Evolutionary conservation across 306 rosid genomes (phyloP), one percentile per base, ranked within the genome.

Genomic region (Cucurbita pepo): DNA sequence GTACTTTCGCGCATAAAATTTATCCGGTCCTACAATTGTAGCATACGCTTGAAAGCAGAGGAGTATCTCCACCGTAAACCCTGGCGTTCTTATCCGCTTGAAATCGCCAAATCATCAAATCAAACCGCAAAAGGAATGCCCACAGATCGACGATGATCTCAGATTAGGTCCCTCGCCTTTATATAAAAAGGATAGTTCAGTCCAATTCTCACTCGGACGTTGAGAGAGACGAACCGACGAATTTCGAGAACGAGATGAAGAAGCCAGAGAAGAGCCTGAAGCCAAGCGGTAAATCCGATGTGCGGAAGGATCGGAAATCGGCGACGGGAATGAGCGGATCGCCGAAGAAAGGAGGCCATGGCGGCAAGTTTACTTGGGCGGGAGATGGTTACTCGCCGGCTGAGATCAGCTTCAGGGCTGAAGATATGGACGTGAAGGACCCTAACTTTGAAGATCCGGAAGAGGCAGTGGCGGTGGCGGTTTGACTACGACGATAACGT

Each of bases 261-360:
- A 82, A 80, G 76, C 22, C 83, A 14, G 91, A 88, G 22, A 90
- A 83, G 81, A 75, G 88, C 37, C 34, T 78, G 73, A 92, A 84
- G 52, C 71, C 85, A 0, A 90, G 45, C 36, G 87, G 80, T 0
- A 89, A 88, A 74, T 1, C 30, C 12, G 92, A 87, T 75, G 65
- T 8, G 71, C 84, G 87, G 54, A 93, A 80, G 74, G 96, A 93
- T 54, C 79, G 96, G 73, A 88, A 83, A 61, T 93, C 98, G 8
- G 86, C 91, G 5, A 87, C 91, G 4, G 97, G 98, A 6, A 77
- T 87, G 87, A 88, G 3, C 78, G 97, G 97, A 81, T 93, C 92
- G 59, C 96, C 98, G 30, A 93, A 93, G 90, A 93, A 93, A 60
- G 90, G 98, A 55, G 98, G 97, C 6, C 90, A 86, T 40, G 97